These are phyloP conservation scores for Penicillium sp. DNA, from an alignment of 2,329 filamentous ascomycete genomes.

Conservation along the genomic window DNA sequence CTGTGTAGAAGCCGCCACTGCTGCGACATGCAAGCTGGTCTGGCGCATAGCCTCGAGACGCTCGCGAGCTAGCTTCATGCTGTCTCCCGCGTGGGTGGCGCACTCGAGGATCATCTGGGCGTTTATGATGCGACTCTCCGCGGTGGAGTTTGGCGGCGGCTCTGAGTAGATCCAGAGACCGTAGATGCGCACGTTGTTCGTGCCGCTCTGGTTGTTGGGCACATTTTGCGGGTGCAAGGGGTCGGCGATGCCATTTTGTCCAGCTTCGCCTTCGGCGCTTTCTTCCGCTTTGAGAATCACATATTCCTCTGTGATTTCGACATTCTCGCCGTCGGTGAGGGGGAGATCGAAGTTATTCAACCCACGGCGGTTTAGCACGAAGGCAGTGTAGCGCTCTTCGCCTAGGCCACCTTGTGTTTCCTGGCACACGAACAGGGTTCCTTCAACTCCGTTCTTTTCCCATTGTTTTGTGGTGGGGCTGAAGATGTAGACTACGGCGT, in stretches of 20 bases:
- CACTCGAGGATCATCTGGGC: conserved; percentile 57
- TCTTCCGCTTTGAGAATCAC: conserved; percentile 57
- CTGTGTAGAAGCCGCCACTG: conserved; percentile 30
- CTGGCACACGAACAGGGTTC: conserved; percentile 83
- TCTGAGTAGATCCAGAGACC: conserved; percentile 67
- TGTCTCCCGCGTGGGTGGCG: conserved; percentile 53
- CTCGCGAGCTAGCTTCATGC: conserved; percentile 47
- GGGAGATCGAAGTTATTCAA: conserved; percentile 70
- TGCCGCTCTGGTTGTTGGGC: conserved; percentile 6
- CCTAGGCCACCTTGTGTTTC: conserved; percentile 46
- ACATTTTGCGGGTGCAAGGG: conserved; percentile 13
- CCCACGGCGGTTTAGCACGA: conserved; percentile 71
- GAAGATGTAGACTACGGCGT: conserved; percentile 83
- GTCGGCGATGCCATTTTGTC: conserved; percentile 23
- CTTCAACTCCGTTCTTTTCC: conserved; percentile 85
- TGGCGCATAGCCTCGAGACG: conserved; percentile 38
- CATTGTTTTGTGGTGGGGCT: conserved; percentile 64
- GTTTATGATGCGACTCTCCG: conserved; percentile 52
- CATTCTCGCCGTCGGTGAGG: conserved; percentile 56
- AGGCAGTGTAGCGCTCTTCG: conserved; percentile 57
- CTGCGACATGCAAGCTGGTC: conserved; percentile 34
- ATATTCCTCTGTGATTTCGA: conserved; percentile 64
- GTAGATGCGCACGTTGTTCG: conserved; percentile 47
- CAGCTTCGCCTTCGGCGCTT: conserved; percentile 26
- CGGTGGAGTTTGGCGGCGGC: conserved; percentile 55